phyloP scores from a whole-genome alignment of 768 basidiomycete genomes.

The Gelatoporia subvermispora region DNA sequence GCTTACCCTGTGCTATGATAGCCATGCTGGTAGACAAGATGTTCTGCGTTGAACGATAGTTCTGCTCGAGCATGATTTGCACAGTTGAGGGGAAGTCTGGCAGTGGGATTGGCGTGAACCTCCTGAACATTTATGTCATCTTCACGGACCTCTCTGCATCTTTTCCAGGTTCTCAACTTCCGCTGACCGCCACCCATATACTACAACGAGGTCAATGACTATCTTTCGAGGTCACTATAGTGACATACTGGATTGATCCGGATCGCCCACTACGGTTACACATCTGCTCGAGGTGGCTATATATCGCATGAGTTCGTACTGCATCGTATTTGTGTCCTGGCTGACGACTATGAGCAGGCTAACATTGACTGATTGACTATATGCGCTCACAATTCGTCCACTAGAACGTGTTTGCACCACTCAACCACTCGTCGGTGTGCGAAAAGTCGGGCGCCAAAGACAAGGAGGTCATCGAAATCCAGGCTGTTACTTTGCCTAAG shows the following conservation, averaged over 20 bases:
- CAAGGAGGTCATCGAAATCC: constrained; percentile 84
- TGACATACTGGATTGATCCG: constrained; percentile 75
- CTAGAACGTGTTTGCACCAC: constrained; percentile 68
- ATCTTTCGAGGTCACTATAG: neutral
- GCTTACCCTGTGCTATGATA: constrained; percentile 74
- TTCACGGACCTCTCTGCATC: constrained; percentile 57
- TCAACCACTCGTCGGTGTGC: constrained; percentile 41
- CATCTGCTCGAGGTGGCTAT: constrained; percentile 51
- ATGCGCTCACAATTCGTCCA: constrained; percentile 72
- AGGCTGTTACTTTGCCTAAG: constrained; percentile 63
- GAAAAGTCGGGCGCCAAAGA: constrained; percentile 69
- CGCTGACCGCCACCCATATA: constrained; percentile 85
- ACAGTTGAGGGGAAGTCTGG: constrained; percentile 60
- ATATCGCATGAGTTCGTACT: constrained; percentile 73
- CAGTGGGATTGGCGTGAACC: neutral
- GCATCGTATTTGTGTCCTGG: constrained; percentile 78
- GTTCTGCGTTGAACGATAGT: constrained; percentile 78
- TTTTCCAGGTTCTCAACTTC: constrained; percentile 69
- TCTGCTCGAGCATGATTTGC: constrained; percentile 77
- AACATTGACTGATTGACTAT: neutral
- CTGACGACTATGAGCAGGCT: constrained; percentile 23
- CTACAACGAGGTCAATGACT: constrained; percentile 25
- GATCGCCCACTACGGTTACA: constrained; percentile 84
- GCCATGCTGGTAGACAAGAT: constrained; percentile 72
- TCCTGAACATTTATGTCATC: neutral